Percentiles rank a stretch among this genome's conserved stretches.
phyloP scores from a whole-genome alignment of 2,329 filamentous ascomycete genomes.

The Colletotrichum sp. region DNA sequence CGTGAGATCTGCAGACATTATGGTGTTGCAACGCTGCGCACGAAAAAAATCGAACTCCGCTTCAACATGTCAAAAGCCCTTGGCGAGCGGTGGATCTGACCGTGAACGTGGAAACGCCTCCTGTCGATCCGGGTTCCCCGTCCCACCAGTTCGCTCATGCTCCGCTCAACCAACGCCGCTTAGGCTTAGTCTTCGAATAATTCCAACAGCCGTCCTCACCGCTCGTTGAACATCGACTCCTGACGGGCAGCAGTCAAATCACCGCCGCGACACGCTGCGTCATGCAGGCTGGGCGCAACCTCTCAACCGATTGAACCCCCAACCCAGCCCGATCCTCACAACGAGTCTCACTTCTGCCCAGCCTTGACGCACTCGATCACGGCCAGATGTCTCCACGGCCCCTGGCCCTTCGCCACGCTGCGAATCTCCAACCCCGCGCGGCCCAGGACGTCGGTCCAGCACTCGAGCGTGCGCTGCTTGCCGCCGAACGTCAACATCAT shows the following conservation, averaged over 20 bases:
- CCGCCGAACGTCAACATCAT: conserved; percentile 35
- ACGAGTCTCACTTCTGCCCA: background rate
- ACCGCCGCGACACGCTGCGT: background rate
- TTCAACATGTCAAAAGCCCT: background rate
- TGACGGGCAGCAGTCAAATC: background rate
- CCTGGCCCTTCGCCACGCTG: conserved; percentile 22
- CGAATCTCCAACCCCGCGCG: conserved; percentile 31
- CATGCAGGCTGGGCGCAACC: background rate
- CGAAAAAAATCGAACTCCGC: background rate
- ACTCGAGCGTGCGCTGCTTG: conserved; percentile 33
- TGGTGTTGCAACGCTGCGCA: background rate
- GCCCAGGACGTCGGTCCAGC: conserved; percentile 27
- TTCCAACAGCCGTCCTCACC: background rate
- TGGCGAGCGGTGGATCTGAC: background rate
- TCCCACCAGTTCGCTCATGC: background rate
- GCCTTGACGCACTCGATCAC: conserved; percentile 25
- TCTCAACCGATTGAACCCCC: background rate
- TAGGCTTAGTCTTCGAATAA: background rate
- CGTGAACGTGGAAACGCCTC: background rate
- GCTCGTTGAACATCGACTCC: background rate
- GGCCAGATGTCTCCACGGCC: conserved; percentile 15
- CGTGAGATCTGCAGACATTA: background rate
- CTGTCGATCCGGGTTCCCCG: background rate
- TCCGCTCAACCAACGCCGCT: background rate
- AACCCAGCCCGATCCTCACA: background rate